Evolutionary conservation across 495 filamentous ascomycete genomes (phyloP).

Genomic region (Podospora tetraspora): DNA sequence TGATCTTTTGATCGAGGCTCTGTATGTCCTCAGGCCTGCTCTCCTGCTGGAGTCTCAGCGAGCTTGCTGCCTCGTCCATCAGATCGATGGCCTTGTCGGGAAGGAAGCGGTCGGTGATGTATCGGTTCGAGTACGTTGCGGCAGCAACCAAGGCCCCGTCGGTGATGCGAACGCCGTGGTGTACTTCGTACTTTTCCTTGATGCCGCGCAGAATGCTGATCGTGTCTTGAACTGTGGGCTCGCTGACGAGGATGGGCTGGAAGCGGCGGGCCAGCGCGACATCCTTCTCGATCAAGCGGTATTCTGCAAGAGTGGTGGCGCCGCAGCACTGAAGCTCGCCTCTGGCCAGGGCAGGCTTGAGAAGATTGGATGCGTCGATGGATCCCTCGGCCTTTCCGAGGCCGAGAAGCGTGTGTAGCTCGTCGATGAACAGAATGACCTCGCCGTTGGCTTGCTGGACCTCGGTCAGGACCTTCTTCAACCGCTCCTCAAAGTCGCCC

Average conservation of each 20-base stretch:
- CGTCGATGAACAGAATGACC: conserved; percentile 93
- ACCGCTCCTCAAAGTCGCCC: conserved; percentile 91
- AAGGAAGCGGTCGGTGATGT: conserved; percentile 92
- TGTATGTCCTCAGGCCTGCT: conserved; percentile 93
- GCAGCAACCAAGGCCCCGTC: conserved; percentile 89
- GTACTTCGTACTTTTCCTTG: conserved; percentile 94
- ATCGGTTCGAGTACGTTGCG: conserved; percentile 87
- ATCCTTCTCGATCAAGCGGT: conserved; percentile 91
- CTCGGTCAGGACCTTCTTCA: conserved; percentile 87
- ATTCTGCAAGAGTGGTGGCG: conserved; percentile 89
- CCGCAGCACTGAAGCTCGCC: conserved; percentile 94
- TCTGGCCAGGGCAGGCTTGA: conserved; percentile 89
- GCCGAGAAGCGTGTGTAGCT: conserved; percentile 86
- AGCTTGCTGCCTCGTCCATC: conserved; percentile 92
- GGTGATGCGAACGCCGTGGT: conserved; percentile 90
- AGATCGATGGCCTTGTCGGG: conserved; percentile 97
- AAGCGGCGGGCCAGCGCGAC: conserved; percentile 88
- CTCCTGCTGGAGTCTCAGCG: conserved; percentile 87
- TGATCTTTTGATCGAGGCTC: conserved; percentile 84
- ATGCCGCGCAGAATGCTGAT: conserved; percentile 95
- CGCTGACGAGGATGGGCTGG: conserved; percentile 84
- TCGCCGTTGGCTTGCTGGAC: conserved; percentile 82
- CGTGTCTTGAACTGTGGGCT: conserved; percentile 85
- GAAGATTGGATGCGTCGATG: conserved; percentile 90
- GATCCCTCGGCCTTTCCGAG: conserved; percentile 93